A percentile compares a stretch with the other conserved stretches of the same genome.
phyloP scores from a whole-genome alignment of 2,329 filamentous ascomycete genomes.

The Monosporascus sp. region DNA sequence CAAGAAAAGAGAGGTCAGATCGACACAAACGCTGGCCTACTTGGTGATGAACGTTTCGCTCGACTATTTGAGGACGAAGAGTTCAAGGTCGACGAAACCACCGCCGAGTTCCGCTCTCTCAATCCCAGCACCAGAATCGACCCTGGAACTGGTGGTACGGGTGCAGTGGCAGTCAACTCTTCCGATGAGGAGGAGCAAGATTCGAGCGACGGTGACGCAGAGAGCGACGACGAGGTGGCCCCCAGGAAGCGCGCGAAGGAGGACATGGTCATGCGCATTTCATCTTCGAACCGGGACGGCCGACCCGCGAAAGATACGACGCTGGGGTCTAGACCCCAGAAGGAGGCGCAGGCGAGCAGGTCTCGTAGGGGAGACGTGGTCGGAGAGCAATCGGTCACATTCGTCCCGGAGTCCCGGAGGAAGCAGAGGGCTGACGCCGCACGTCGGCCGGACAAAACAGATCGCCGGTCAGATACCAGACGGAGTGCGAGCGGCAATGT shows the following conservation, averaged over 20 bases:
- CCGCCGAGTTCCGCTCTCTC: constrained; percentile 77
- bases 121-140: constrained; percentile 76
- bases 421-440: constrained; percentile 32
- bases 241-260: constrained; percentile 19
- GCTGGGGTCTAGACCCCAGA: constrained; percentile 51
- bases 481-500: constrained; percentile 73
- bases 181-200: constrained; percentile 45
- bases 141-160: constrained; percentile 23
- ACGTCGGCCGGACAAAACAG: constrained; percentile 11
- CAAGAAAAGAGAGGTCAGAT: constrained; percentile 55
- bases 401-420: constrained; percentile 56
- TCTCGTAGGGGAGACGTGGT: constrained; percentile 43
- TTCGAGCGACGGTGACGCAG: constrained; percentile 19
- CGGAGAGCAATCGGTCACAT: constrained; percentile 66
- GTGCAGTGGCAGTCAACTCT: constrained; percentile 29
- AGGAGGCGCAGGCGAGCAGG: constrained; percentile 42
- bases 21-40: constrained; percentile 58
- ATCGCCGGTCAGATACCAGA: constrained; percentile 37
- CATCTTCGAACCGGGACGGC: constrained; percentile 60
- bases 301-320: constrained; percentile 50
- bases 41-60: constrained; percentile 82
- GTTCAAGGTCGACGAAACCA: constrained; percentile 86
- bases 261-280: constrained; percentile 60
- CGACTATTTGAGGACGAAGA: constrained; percentile 89
- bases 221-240: constrained; percentile 33